Evolutionary conservation across 2,329 filamentous ascomycete species (phyloP), one percentile per base, ranked within the genome.

Genomic region (Tolypocladium nubicola): DNA sequence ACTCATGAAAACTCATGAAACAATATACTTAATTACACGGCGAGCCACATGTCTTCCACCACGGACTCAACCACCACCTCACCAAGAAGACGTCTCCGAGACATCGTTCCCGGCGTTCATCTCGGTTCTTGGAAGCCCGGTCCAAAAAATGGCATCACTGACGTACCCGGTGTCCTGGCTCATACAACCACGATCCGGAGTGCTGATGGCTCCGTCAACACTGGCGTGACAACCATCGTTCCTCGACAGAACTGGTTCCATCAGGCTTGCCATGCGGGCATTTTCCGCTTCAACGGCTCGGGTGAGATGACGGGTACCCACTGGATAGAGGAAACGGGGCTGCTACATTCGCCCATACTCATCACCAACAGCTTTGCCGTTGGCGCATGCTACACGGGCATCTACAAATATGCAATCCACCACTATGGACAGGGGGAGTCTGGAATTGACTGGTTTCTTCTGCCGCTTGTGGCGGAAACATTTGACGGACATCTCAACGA

Each of bases 401-500:
- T 85, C 40, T 80, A 80, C 60, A 75, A 85, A 64, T 79, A 83
- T 63, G 76, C 74, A 9, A 75, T 80, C 57, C 70, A 75, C 10
- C 67, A 81, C 45, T 70, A 79, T 54, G 64, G 69, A 16, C 69
- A 75, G 14, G 62, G 71, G 0, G 74, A 76, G 3, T 73, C 72
- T 0, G 71, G 75, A 35, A 73, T 78, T 30, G 77, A 79, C 50
- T 77, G 79, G 67, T 82, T 81, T 59, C 67, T 84, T 9, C 63
- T 81, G 6, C 84, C 84, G 0, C 74, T 85, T 4, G 79, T 87
- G 0, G 79, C 74, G 0, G 83, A 87, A 70, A 87, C 84, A 0
- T 86, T 79, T 55, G 84, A 87, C 62, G 83, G 83, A 9, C 80
- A 75, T 60, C 64, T 87, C 35, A 85, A 80, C 64, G 80, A 87